phyloP scores from a whole-genome alignment of 192 early-diverging fungal species.

The Backusella australiensis region DNA sequence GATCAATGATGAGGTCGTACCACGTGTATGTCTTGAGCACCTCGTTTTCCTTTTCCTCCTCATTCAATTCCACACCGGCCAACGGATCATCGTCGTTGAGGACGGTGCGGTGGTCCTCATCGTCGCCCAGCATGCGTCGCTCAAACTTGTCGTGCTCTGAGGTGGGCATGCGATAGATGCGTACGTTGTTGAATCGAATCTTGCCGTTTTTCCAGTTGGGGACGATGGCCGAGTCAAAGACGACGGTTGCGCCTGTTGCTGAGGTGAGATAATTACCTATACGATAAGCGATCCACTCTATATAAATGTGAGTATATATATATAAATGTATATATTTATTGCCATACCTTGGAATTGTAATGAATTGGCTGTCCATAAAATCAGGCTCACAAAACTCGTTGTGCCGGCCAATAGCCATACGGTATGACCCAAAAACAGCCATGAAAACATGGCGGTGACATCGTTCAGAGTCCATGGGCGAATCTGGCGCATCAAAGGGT shows the following conservation, averaged over 20 bases:
- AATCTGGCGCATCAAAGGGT: conserved; percentile 62
- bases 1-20: conserved; percentile 81
- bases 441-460: conserved; percentile 83
- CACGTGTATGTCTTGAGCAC: conserved; percentile 37
- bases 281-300: conserved; percentile 77
- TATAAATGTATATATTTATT: not conserved
- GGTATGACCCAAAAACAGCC: conserved; percentile 84
- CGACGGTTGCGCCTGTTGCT: conserved; percentile 77
- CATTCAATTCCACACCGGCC: conserved; percentile 26
- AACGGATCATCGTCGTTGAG: conserved; percentile 20
- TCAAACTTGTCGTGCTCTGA: conserved; percentile 37
- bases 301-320: conserved; percentile 11
- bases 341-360: conserved; percentile 77
- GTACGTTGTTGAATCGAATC: conserved; percentile 86
- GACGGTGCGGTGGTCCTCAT: not conserved
- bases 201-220: conserved; percentile 90
- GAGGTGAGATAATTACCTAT: conserved; percentile 78
- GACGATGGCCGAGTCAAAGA: conserved; percentile 88
- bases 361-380: conserved; percentile 77
- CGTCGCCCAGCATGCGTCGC: not conserved
- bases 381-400: conserved; percentile 82
- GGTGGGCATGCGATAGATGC: conserved; percentile 42
- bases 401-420: conserved; percentile 86
- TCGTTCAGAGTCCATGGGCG: conserved; percentile 84
- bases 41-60: conserved; percentile 28